These are phyloP conservation scores for Auriculariales sp. DNA, from an alignment of 768 basidiomycete species.

Conservation along the genomic window DNA sequence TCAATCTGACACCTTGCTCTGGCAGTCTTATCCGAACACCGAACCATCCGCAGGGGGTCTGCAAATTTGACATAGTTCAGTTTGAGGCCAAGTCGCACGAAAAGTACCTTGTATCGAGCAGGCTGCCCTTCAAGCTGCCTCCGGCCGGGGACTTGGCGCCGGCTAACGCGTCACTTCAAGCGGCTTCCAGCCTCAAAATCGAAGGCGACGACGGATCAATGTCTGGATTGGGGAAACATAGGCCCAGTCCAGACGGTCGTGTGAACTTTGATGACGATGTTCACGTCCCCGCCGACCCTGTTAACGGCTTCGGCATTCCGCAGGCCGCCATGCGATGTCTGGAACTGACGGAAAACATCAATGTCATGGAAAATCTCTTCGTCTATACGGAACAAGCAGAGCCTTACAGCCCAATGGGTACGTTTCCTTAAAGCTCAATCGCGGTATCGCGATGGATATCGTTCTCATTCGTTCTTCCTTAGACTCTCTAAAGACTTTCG, in stretches of 20 bases:
- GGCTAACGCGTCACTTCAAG: constrained; percentile 4
- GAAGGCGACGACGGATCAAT: neutral
- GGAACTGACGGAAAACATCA: constrained; percentile 31
- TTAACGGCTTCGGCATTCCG: constrained; percentile 79
- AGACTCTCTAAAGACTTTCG: neutral
- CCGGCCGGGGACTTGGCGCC: constrained; percentile 12
- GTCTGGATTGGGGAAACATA: neutral
- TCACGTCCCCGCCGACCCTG: constrained; percentile 69
- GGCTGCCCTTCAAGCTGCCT: constrained; percentile 28
- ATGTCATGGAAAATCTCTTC: neutral
- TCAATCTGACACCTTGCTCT: too few relatives aligned
- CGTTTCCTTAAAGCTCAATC: neutral
- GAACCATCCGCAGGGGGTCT: constrained; percentile 13
- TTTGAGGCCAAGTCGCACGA: constrained; percentile 65
- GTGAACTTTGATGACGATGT: constrained; percentile 42
- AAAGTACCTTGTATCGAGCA: constrained; percentile 52
- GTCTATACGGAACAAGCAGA: neutral
- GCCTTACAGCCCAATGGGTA: neutral
- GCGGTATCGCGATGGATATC: too few relatives aligned
- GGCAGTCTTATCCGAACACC: too few relatives aligned
- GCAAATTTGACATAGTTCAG: constrained; percentile 59
- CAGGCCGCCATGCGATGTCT: constrained; percentile 83
- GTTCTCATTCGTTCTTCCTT: neutral
- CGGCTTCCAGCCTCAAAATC: constrained; percentile 4
- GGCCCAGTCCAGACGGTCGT: constrained; percentile 11